These are phyloP conservation scores for Cucumis melo DNA, from an alignment of 306 rosid species.

Conservation along the genomic window DNA sequence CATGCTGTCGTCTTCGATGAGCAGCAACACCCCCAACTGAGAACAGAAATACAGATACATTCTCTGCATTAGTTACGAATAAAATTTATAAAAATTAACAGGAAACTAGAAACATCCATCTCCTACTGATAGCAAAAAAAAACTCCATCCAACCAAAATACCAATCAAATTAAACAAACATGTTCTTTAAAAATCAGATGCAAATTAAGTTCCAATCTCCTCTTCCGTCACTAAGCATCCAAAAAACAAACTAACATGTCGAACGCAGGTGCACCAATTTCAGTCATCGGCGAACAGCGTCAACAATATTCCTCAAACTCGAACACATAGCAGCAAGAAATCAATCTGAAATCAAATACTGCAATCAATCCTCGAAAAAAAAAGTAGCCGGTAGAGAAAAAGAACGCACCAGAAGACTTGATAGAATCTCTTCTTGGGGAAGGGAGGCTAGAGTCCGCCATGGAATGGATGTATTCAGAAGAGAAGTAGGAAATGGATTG, in stretches of 20 bases:
- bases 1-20: conserved; percentile 52
- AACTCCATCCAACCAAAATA: not conserved
- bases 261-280: not conserved
- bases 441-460: conserved; percentile 51
- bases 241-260: not conserved
- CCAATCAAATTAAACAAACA: not conserved
- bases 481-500: not conserved
- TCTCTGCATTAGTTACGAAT: conserved; percentile 7
- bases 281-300: not conserved
- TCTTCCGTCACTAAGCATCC: not conserved
- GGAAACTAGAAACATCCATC: not conserved
- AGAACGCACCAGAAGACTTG: conserved; percentile 54
- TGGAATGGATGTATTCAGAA: conserved; percentile 10
- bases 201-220: not conserved
- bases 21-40: conserved; percentile 73
- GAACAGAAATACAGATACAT: conserved; percentile 9
- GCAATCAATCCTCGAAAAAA: not conserved
- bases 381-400: not conserved
- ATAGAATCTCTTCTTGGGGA: conserved; percentile 53
- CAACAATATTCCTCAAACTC: not conserved
- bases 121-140: not conserved
- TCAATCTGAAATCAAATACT: not conserved
- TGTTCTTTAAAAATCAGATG: not conserved
- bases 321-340: not conserved
- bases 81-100: not conserved